Evolutionary conservation across 371 early-diverging fungal genomes (phyloP).

Genomic region (Circinella umbellata): DNA sequence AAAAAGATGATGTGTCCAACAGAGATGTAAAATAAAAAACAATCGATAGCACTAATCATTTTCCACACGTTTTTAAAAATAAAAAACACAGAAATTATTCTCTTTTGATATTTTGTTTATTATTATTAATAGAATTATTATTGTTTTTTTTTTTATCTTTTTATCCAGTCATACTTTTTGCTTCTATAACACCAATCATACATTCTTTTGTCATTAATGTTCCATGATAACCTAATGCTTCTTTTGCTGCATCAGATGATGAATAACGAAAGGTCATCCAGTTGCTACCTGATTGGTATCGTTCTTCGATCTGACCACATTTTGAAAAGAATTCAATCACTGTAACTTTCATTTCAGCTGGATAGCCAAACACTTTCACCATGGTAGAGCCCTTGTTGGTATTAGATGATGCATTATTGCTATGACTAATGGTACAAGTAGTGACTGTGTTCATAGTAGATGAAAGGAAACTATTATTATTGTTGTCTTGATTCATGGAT

Average conservation of each 20-base stretch:
- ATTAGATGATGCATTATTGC: not conserved
- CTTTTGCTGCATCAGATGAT: constrained; percentile 25
- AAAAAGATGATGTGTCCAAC: too few relatives aligned
- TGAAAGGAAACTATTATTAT: not conserved
- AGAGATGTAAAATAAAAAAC: too few relatives aligned
- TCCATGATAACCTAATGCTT: constrained; percentile 40
- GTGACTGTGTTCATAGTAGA: too few relatives aligned
- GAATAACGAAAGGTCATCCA: constrained; percentile 46
- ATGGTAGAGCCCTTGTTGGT: constrained; percentile 7
- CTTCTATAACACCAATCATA: constrained; percentile 24
- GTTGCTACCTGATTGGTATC: constrained; percentile 32
- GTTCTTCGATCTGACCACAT: constrained; percentile 37
- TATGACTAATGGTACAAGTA: not conserved
- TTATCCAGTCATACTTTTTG: constrained; percentile 18
- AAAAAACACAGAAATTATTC: too few relatives aligned
- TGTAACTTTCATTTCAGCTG: constrained; percentile 24
- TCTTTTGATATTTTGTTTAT: too few relatives aligned
- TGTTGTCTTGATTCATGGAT: not conserved
- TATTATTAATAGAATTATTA: not conserved
- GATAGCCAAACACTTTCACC: constrained; percentile 45
- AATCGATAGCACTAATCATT: too few relatives aligned
- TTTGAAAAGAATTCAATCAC: constrained; percentile 31
- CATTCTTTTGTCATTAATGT: constrained; percentile 23
- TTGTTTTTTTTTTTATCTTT: constrained; percentile 7
- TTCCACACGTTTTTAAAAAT: too few relatives aligned